A percentile compares a stretch with the other conserved stretches of the same genome.
phyloP scores from a whole-genome alignment of 441 rosid species.

The Melastoma candidum region DNA sequence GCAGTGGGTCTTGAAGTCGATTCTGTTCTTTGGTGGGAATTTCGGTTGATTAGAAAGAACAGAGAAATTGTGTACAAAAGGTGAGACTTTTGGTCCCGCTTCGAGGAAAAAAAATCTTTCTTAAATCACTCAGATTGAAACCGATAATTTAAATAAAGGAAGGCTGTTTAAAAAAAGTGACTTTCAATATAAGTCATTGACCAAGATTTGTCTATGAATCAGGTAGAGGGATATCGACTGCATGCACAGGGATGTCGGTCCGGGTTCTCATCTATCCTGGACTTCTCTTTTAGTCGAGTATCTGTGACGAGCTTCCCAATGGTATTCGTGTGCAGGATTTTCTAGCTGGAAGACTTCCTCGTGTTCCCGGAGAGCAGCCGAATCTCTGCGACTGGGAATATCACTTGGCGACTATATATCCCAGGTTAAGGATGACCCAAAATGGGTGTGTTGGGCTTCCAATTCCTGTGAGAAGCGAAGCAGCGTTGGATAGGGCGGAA shows the following conservation, averaged over 20 bases:
- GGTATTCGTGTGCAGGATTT: conserved; percentile 51
- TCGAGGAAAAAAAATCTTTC: too few relatives aligned
- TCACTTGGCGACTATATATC: conserved; percentile 93
- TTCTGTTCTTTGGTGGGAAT: too few relatives aligned
- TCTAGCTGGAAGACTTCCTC: conserved; percentile 87
- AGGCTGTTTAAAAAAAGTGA: conserved; percentile 8
- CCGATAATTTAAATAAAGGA: conserved; percentile 12
- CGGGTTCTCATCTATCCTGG: conserved; percentile 63
- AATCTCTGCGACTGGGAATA: conserved; percentile 95
- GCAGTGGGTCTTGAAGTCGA: too few relatives aligned
- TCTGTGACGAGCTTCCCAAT: neutral
- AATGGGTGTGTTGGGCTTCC: neutral
- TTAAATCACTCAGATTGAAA: too few relatives aligned
- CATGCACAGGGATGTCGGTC: conserved; percentile 69
- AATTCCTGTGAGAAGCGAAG: too few relatives aligned
- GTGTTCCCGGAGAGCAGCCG: conserved; percentile 89
- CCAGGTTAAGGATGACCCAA: conserved; percentile 38
- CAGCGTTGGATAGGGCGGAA: too few relatives aligned
- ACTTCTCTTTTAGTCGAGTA: neutral
- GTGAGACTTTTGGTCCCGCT: too few relatives aligned
- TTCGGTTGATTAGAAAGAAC: too few relatives aligned
- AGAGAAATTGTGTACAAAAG: too few relatives aligned
- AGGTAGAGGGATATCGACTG: conserved; percentile 71
- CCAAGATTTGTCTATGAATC: too few relatives aligned
- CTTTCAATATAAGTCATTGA: too few relatives aligned